Percentiles rank a stretch among this genome's conserved stretches.
Conservation (phyloP, 768 basidiomycete genomes). For the Leccinum obscurum region DNA sequence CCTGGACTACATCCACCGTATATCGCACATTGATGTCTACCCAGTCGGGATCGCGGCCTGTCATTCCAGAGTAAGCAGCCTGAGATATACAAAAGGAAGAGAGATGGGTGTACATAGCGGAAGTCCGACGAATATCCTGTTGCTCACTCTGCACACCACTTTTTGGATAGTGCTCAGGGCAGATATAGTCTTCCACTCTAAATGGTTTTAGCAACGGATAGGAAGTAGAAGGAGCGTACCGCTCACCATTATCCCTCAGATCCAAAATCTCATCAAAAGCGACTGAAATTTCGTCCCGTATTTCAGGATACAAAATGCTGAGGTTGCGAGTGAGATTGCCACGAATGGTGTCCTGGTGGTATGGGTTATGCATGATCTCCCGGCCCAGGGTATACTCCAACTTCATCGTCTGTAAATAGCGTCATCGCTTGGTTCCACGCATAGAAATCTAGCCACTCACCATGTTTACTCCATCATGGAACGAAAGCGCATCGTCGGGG, state of each 20-base stretch:
- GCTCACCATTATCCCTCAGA: neutral
- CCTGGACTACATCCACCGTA: neutral
- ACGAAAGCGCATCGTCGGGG: conserved; percentile 40
- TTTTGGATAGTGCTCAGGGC: neutral
- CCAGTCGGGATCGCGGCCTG: conserved; percentile 4
- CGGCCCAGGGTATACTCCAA: conserved; percentile 39
- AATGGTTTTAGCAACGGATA: neutral
- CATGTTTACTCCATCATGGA: conserved; percentile 32
- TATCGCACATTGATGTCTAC: conserved; percentile 1
- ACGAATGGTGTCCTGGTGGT: conserved; percentile 33
- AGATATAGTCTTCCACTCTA: neutral
- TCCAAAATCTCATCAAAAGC: neutral
- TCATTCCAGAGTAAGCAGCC: neutral
- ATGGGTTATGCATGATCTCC: conserved; percentile 30
- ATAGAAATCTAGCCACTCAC: conserved; percentile 13
- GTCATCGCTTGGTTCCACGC: neutral
- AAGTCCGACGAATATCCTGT: neutral
- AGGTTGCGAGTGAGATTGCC: conserved; percentile 39
- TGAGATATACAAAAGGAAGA: neutral
- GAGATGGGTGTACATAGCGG: neutral
- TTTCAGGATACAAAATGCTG: neutral
- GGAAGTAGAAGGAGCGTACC: neutral
- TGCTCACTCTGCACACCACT: neutral
- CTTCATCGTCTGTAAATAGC: conserved; percentile 34
- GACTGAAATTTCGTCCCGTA: neutral